These are phyloP conservation scores for Paralagenidium karlingii DNA, from an alignment of 352 stramenopile genomes.

Conservation along the genomic window DNA sequence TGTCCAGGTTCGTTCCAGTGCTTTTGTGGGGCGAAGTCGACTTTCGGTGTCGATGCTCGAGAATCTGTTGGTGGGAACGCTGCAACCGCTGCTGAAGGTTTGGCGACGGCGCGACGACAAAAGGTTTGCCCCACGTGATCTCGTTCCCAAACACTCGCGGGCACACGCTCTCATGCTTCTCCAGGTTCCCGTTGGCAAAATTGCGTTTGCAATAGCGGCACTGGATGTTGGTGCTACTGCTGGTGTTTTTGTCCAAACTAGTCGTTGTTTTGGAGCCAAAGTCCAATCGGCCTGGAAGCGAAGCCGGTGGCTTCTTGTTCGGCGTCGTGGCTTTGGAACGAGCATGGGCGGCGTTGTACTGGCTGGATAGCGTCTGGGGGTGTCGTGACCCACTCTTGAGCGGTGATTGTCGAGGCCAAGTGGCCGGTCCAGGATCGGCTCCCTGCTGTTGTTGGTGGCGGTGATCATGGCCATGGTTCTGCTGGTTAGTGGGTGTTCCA, in stretches of 20 bases:
- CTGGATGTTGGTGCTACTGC: constrained; percentile 36
- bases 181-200: constrained; percentile 67
- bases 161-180: constrained; percentile 74
- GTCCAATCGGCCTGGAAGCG: background rate
- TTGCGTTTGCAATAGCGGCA: constrained; percentile 66
- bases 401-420: no score
- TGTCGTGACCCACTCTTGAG: no score
- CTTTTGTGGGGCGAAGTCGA: background rate
- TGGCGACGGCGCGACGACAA: no score
- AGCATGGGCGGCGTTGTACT: background rate
- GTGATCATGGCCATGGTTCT: no score
- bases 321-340: background rate
- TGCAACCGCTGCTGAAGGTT: background rate
- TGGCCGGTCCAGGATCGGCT: no score
- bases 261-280: background rate
- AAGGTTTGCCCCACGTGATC: constrained; percentile 33
- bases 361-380: background rate
- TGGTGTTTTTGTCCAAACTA: constrained; percentile 1
- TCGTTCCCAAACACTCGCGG: constrained; percentile 68
- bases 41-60: background rate
- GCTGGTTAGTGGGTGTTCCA: background rate
- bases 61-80: background rate
- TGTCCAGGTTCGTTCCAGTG: constrained; percentile 5
- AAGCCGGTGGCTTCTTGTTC: background rate
- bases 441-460: no score